Evolutionary conservation across 1,284 basidiomycete genomes (phyloP), one percentile per base, ranked within the genome.

Genomic region (Naganishia sp.): DNA sequence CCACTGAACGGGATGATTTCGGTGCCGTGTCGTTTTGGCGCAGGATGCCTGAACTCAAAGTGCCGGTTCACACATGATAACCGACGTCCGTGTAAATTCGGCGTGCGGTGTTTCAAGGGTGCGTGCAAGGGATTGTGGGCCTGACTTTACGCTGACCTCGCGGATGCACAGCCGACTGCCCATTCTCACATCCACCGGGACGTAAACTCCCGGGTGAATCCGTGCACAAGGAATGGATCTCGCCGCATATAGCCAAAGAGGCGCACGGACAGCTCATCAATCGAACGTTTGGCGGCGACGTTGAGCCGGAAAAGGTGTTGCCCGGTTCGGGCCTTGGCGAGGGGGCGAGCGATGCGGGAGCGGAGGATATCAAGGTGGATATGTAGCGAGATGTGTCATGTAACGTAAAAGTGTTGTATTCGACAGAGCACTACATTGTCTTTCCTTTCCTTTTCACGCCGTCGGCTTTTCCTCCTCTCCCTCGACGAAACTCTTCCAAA

Each of bases 401-500:
- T 52, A 52, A 52, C 31, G 6, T n/a, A 31, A 17, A 32, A 15
- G 10, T 52, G 50, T 52, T 52, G 50, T 52, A 52, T 52, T n/a
- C 47, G n/a, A 23, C n/a, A 21, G 41, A 10, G 17, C 31, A 32
- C 15, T 21, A 15, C 32, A n/a, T n/a, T 7, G 25, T n/a, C 28
- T 10, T 28, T 57, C 2, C 28, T 28, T 43, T 25, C 9, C 13
- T n/a, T 11, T 15, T 15, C 15, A 42, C 21, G 13, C 15, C 13
- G 17, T 21, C n/a, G 28, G 21, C 23, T 42, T 43, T 9, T 61
- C 50, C 23, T 47, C 58, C 17, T 61, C 32, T 9, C 39, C 58
- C 23, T 61, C 58, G 21, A 78, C 82, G 71, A 94, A 93, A 69
- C 84, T 87, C 80, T 90, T 92, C 81, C 91, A 90, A 72, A 91